Evolutionary conservation across 176 grass and related monocot genomes (phyloP).

Genomic region (Puya raimondii): DNA sequence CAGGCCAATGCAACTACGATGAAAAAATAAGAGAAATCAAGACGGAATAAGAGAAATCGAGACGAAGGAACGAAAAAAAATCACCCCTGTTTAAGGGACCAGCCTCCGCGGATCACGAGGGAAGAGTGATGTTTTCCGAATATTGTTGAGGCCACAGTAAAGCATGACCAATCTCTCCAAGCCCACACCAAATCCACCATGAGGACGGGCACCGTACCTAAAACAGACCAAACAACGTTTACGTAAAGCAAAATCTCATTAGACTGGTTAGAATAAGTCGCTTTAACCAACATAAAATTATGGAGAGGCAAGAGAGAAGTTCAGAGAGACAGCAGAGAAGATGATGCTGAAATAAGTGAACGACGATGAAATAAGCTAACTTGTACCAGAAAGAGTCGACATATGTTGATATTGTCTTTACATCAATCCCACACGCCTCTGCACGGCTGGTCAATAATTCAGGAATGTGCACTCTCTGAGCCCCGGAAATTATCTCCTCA

Average conservation of each 20-base stretch:
- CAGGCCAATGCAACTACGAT: no score
- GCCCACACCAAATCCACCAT: conserved; percentile 54
- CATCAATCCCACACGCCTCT: conserved; percentile 67
- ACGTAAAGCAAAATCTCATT: no score
- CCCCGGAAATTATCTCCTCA: conserved; percentile 88
- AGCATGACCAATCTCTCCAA: conserved; percentile 63
- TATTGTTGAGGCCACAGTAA: conserved; percentile 69
- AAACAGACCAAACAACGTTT: neutral
- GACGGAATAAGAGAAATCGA: no score
- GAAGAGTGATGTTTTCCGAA: conserved; percentile 69
- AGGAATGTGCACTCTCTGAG: conserved; percentile 75
- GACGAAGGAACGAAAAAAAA: no score
- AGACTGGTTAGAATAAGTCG: no score
- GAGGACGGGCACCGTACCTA: conserved; percentile 48
- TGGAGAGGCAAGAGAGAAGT: neutral
- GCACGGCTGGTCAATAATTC: conserved; percentile 66
- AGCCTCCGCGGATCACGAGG: conserved; percentile 65
- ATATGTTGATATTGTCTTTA: conserved; percentile 59
- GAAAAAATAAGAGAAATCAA: no score
- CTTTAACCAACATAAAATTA: no score
- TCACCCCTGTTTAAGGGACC: conserved; percentile 26
- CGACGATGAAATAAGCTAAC: neutral
- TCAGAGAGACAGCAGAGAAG: neutral
- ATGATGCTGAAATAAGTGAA: neutral
- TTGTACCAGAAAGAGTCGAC: conserved; percentile 71